phyloP scores from a whole-genome alignment of 108 stramenopile species.

The Pinguiococcus pyrenoidosus region DNA sequence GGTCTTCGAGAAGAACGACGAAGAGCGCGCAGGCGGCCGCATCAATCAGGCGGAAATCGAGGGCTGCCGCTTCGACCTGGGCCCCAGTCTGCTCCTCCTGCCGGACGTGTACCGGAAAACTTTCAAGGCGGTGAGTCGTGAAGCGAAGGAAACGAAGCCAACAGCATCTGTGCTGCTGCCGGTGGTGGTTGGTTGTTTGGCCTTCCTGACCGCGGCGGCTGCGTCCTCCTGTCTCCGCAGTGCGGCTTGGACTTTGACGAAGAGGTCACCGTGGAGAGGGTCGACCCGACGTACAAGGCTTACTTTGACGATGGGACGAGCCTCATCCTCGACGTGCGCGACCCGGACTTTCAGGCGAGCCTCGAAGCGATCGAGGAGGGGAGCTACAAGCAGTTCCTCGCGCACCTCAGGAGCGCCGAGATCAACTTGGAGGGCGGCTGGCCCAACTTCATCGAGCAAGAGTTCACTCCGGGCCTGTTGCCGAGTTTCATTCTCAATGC shows the following conservation, averaged over 20 bases:
- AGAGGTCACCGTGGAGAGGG: conserved; percentile 5
- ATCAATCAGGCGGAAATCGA: conserved; percentile 11
- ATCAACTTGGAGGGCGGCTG: conserved; percentile 15
- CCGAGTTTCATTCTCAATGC: conserved; percentile 6
- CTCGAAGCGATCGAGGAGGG: conserved; percentile 11
- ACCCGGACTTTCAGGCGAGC: not conserved
- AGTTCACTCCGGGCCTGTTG: not conserved
- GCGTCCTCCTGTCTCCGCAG: not conserved
- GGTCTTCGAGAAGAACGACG: conserved; percentile 18
- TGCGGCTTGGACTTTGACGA: conserved; percentile 8
- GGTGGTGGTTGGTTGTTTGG: not conserved
- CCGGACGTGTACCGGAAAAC: conserved; percentile 23
- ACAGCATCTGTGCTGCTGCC: not conserved
- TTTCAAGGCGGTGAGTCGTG: conserved; percentile 7
- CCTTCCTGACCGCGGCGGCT: not conserved
- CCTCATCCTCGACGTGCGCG: conserved; percentile 8
- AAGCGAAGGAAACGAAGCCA: too few relatives aligned
- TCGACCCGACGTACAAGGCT: conserved; percentile 11
- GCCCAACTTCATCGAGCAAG: conserved; percentile 24
- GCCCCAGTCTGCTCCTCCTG: conserved; percentile 23
- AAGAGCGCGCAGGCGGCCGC: conserved; percentile 13
- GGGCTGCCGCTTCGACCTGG: conserved; percentile 21
- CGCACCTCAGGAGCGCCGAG: conserved; percentile 8
- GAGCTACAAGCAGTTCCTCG: conserved; percentile 4
- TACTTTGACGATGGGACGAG: conserved; percentile 13